phyloP scores from a whole-genome alignment of 768 basidiomycete species.

The Podaxis rugospora region DNA sequence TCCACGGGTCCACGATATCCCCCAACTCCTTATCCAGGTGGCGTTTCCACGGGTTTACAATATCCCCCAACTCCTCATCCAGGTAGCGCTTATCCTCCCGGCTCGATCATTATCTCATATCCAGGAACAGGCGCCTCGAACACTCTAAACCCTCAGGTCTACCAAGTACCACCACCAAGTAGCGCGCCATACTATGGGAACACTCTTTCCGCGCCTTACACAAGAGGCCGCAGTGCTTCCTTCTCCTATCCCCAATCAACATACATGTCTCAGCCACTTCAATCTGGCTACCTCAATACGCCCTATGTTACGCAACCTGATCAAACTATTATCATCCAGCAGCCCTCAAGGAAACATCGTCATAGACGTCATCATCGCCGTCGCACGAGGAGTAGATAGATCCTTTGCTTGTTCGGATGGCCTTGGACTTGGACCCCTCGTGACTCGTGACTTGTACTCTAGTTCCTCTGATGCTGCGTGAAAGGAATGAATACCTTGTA shows the following conservation, averaged over 20 bases:
- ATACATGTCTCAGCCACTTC: constrained; percentile 2
- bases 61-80: constrained; percentile 1
- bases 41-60: too few species aligned
- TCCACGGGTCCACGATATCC: too few species aligned
- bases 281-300: constrained; percentile 5
- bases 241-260: constrained; percentile 13
- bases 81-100: not conserved
- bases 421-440: not conserved
- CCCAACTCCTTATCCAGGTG: too few species aligned
- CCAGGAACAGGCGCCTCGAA: constrained; percentile 19
- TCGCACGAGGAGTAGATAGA: constrained; percentile 15
- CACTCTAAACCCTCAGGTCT: not conserved
- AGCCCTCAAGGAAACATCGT: constrained; percentile 19
- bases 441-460: not conserved
- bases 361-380: constrained; percentile 27
- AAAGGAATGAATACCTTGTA: not conserved
- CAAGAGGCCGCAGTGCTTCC: constrained; percentile 9
- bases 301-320: constrained; percentile 1
- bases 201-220: not conserved
- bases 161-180: not conserved
- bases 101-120: constrained; percentile 20
- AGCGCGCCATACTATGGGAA: not conserved
- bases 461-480: not conserved
- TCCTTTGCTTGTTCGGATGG: not conserved
- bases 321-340: constrained; percentile 18